Conservation (phyloP, 148 eudicot genomes). For the Hydrangea macrophylla region DNA sequence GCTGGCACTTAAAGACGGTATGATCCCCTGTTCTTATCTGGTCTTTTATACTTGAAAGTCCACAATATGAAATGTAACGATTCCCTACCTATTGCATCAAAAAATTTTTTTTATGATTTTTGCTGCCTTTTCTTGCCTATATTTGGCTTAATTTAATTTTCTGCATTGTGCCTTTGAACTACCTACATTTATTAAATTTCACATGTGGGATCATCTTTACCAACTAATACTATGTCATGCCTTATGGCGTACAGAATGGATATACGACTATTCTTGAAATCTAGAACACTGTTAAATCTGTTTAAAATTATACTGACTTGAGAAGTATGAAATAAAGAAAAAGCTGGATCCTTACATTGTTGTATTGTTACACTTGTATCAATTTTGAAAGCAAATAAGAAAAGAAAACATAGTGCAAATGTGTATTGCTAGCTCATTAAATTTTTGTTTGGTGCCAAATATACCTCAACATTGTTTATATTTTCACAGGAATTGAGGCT, state of each 20-base stretch:
- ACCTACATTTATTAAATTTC: no score
- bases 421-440: neutral
- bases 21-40: conserved; percentile 9
- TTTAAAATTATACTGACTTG: no score
- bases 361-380: neutral
- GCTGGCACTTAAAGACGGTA: conserved; percentile 78
- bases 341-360: neutral
- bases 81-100: neutral
- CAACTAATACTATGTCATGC: no score
- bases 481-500: conserved; percentile 47
- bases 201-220: no score
- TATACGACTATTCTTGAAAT: no score
- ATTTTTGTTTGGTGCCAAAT: neutral
- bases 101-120: neutral
- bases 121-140: neutral
- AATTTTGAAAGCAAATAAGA: no score
- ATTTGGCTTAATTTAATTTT: no score
- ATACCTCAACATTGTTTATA: neutral
- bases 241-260: no score
- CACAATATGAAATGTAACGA: neutral
- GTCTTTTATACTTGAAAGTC: neutral
- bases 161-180: no score
- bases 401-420: no score
- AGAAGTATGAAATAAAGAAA: no score
- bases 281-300: no score